Conservation (phyloP, 1,139 yeast species). For the Petasospora fabianii region DNA sequence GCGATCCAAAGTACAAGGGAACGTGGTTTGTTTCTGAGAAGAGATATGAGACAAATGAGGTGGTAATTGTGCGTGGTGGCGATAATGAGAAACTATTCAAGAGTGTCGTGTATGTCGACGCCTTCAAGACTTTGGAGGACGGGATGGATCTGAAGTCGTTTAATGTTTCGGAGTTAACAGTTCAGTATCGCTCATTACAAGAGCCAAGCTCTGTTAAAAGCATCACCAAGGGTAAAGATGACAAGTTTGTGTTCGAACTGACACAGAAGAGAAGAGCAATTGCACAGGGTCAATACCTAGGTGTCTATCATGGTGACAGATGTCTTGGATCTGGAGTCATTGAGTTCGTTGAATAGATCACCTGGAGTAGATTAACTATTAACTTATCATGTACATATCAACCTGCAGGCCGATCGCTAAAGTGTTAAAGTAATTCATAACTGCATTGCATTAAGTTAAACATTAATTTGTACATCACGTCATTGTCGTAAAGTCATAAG, state of each 20-base stretch:
- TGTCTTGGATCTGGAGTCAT: constrained; percentile 80
- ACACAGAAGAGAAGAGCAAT: constrained; percentile 58
- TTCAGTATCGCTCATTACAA: constrained; percentile 74
- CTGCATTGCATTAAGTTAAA: too few relatives aligned
- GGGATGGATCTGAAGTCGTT: constrained; percentile 10
- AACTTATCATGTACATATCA: background rate
- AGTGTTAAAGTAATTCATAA: too few relatives aligned
- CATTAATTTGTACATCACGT: too few relatives aligned
- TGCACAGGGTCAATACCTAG: constrained; percentile 88
- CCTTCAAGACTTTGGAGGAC: constrained; percentile 17
- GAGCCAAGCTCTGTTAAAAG: constrained; percentile 36
- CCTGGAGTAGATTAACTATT: too few relatives aligned
- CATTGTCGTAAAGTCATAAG: too few relatives aligned
- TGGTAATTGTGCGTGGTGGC: constrained; percentile 76
- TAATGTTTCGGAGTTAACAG: constrained; percentile 30
- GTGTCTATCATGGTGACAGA: constrained; percentile 60
- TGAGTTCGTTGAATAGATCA: constrained; percentile 18
- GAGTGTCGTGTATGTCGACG: constrained; percentile 37
- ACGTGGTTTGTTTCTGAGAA: constrained; percentile 86
- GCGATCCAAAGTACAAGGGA: constrained; percentile 69
- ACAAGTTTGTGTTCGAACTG: constrained; percentile 35
- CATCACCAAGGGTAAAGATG: constrained; percentile 10
- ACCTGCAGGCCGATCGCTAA: too few relatives aligned
- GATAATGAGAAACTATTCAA: constrained; percentile 58
- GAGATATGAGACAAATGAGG: constrained; percentile 55